A percentile compares a stretch with the other conserved stretches of the same genome.
Conservation (phyloP, 352 stramenopile species). For the Blastocystis sp. region DNA sequence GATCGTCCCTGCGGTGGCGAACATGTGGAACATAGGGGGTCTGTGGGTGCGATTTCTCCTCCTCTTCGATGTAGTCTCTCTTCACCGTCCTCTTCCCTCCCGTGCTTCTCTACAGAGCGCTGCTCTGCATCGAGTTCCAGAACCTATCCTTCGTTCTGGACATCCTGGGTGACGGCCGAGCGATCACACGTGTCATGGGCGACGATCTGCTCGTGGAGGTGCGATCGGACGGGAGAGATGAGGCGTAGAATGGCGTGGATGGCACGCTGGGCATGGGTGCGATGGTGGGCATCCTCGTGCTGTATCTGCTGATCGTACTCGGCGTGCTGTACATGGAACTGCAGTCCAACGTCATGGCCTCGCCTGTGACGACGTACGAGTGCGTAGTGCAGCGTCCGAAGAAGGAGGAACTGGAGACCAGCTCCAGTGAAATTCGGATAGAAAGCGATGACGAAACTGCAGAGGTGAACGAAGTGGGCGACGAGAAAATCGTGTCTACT, state of each 20-base stretch:
- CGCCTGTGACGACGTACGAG: background rate
- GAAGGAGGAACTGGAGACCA: background rate
- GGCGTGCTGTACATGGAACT: background rate
- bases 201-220: constrained; percentile 12
- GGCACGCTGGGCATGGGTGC: background rate
- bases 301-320: background rate
- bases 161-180: background rate
- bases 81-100: constrained; percentile 3
- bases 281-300: background rate
- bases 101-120: background rate
- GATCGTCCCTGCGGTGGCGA: background rate
- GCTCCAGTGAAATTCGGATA: constrained; percentile 46
- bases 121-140: background rate
- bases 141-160: background rate
- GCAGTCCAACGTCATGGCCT: background rate
- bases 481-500: background rate
- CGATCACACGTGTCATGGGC: background rate
- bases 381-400: background rate
- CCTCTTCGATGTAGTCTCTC: background rate
- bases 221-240: background rate
- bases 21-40: constrained; percentile 33
- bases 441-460: constrained; percentile 10
- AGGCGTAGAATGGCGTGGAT: constrained; percentile 23
- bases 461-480: background rate
- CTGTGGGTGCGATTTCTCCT: background rate